Base-by-base conservation (phyloP, 2,329 filamentous ascomycete genomes). In the Fulvia fulva region DNA sequence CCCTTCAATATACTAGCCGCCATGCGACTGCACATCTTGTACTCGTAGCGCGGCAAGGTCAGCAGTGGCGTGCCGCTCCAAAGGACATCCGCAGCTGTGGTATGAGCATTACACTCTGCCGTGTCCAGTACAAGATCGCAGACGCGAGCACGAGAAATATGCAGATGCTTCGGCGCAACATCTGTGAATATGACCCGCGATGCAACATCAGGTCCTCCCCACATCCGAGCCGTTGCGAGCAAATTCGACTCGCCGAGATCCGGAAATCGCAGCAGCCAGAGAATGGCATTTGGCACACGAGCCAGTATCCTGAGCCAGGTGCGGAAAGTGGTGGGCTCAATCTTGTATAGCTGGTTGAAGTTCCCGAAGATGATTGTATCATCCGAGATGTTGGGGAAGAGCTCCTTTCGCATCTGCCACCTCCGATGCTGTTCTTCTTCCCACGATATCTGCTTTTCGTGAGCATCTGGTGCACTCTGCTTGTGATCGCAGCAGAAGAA, bases 291-390 rank as follows among this genome's bases (percentile, higher is more conserved):
- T 0, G 93, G 92, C 16, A 93, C 86, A 58, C 83, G 84, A 34
- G 90, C 83, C 21, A 99, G 82, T 64, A 99, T 97, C 56, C 94
- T 89, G 26, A 99, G 80, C 92, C 94, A 99, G 44, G 90, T 91
- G 53, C 94, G 88, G 76, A 97, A 97, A 7, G 91, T 97, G 3
- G 91, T 95, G 1, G 94, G 94, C 67, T 99, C 94, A 75, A 99
- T 97, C 91, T 99, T 99, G 78, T 99, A 99, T 30, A 99, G 80
- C 74, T 99, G 94, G 71, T 99, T 99, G 76, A 99, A 99, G 74
- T 99, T 99, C 6, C 91, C 94, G 58, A 99, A 82, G 67, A 99
- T 97, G 67, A 99, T 86, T 21, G 86, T 83, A 71, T 96, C 87
- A 68, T 97, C 89, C 2, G 85, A 79, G 12, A 99, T 78, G 19